phyloP scores from a whole-genome alignment of 306 rosid genomes.

The Cyamopsis tetragonoloba region DNA sequence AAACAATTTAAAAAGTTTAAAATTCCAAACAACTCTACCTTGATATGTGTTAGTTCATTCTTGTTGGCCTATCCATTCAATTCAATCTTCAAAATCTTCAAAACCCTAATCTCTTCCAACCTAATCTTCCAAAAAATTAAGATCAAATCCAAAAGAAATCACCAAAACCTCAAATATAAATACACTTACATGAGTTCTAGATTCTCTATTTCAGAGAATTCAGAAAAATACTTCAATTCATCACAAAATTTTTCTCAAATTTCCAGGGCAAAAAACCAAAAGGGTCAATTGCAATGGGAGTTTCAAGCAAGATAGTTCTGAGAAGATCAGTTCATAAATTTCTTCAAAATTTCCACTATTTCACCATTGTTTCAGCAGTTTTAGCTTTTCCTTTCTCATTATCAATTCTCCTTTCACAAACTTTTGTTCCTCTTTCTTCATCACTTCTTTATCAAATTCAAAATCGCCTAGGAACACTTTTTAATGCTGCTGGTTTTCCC shows the following conservation, averaged over 20 bases:
- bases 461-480: constrained; percentile 48
- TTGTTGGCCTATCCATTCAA: constrained; percentile 76
- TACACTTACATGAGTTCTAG: constrained; percentile 9
- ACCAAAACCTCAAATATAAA: constrained; percentile 24
- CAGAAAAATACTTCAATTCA: constrained; percentile 27
- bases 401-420: constrained; percentile 64
- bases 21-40: constrained; percentile 38
- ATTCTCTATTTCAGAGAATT: constrained; percentile 11
- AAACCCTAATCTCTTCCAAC: constrained; percentile 37
- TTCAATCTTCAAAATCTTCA: no score
- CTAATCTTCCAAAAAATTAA: constrained; percentile 21
- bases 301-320: constrained; percentile 46
- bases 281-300: constrained; percentile 52
- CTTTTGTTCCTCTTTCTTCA: constrained; percentile 42
- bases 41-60: constrained; percentile 38
- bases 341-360: constrained; percentile 66
- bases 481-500: constrained; percentile 74
- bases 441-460: constrained; percentile 38
- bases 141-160: constrained; percentile 9
- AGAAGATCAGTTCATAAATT: constrained; percentile 66
- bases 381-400: constrained; percentile 70
- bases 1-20: background rate
- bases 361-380: constrained; percentile 50
- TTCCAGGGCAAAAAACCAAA: no score
- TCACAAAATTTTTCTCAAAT: no score